A percentile compares a stretch with the other conserved stretches of the same genome.
Conservation (phyloP, 2,329 filamentous ascomycete species). For the Curvularia sp. region DNA sequence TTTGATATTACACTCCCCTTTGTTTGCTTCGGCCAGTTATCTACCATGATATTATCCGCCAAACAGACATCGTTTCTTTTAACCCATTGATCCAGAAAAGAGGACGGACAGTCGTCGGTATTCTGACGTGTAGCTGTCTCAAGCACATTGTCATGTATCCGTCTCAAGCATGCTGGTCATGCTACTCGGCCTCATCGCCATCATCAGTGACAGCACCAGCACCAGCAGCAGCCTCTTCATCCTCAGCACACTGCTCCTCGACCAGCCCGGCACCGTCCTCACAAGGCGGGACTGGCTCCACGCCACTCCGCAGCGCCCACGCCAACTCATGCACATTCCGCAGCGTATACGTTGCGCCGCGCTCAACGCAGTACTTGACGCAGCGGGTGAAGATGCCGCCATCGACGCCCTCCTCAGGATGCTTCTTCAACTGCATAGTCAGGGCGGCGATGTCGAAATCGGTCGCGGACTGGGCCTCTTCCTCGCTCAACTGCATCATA, state of each 20-base stretch:
- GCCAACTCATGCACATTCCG: slow-evolving; percentile 26
- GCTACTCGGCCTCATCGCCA: too few species aligned
- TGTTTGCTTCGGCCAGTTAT: too few species aligned
- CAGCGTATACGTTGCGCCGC: slow-evolving; percentile 21
- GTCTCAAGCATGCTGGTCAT: too few species aligned
- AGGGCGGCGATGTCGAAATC: slow-evolving; percentile 32
- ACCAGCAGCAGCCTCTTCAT: neutral
- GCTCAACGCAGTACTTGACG: slow-evolving; percentile 34
- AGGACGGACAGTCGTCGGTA: too few species aligned
- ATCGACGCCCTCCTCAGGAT: slow-evolving; percentile 19
- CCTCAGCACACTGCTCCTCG: neutral
- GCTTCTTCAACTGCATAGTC: slow-evolving; percentile 24
- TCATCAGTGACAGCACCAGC: too few species aligned
- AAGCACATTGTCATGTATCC: too few species aligned
- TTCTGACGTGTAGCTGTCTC: too few species aligned
- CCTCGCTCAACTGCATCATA: slow-evolving; percentile 18
- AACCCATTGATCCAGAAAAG: too few species aligned
- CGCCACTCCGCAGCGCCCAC: slow-evolving; percentile 10
- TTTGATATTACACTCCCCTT: too few species aligned
- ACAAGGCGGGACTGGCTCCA: neutral
- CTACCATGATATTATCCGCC: too few species aligned
- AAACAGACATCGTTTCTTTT: too few species aligned
- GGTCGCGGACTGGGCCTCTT: slow-evolving; percentile 6
- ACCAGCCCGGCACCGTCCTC: too few species aligned
- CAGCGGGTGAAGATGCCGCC: slow-evolving; percentile 41